A percentile compares a stretch with the other conserved stretches of the same genome.
Evolutionary conservation across 371 early-diverging fungal genomes (phyloP).

Genomic region (Mucor racemosus): DNA sequence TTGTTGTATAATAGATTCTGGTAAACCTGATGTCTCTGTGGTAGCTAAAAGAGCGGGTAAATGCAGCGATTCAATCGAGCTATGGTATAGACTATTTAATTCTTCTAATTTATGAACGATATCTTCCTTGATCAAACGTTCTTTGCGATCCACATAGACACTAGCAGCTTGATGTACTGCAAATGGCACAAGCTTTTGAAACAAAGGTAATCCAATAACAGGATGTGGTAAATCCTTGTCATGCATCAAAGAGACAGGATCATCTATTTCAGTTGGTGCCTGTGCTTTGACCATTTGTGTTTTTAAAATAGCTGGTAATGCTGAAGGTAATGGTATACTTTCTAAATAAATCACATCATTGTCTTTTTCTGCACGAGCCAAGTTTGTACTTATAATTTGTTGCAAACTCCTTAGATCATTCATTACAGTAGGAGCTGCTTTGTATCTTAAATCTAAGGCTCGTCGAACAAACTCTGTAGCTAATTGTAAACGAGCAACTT

Average conservation of each 20-base stretch:
- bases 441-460: constrained; percentile 35
- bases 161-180: constrained; percentile 89
- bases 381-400: constrained; percentile 59
- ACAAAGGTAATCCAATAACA: constrained; percentile 78
- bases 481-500: constrained; percentile 74
- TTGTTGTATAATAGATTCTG: constrained; percentile 66
- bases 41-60: constrained; percentile 75
- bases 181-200: constrained; percentile 84
- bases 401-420: constrained; percentile 58
- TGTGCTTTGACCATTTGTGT: constrained; percentile 76
- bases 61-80: constrained; percentile 71
- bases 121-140: constrained; percentile 71
- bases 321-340: constrained; percentile 64
- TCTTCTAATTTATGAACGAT: constrained; percentile 67
- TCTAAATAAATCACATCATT: constrained; percentile 90
- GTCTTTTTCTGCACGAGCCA: constrained; percentile 83
- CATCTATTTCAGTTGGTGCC: constrained; percentile 37
- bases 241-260: constrained; percentile 57
- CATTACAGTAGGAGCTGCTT: constrained; percentile 30
- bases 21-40: constrained; percentile 71
- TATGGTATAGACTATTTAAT: constrained; percentile 57
- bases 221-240: constrained; percentile 45
- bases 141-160: constrained; percentile 80
- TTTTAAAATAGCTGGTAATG: constrained; percentile 63
- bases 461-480: constrained; percentile 54